A percentile compares a stretch with the other conserved stretches of the same genome.
These are phyloP conservation scores for Lepidium africanum DNA, from an alignment of 345 rosid species.

Conservation along the genomic window DNA sequence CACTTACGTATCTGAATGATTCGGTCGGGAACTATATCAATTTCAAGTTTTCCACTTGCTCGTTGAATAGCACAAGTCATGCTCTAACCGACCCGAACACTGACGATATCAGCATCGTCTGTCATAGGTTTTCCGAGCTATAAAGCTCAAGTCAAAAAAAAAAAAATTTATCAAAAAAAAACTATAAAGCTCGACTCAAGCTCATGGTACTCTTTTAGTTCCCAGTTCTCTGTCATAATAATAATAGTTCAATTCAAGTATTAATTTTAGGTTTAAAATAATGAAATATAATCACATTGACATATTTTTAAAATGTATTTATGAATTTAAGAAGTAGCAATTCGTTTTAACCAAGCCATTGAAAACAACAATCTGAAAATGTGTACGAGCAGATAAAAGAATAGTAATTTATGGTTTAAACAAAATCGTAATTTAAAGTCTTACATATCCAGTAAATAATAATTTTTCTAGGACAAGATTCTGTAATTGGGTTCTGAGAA, in stretches of 20 bases:
- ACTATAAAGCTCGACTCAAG: constrained; percentile 6
- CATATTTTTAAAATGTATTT: neutral
- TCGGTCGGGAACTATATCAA: too few relatives aligned
- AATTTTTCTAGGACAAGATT: neutral
- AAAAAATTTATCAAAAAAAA: too few relatives aligned
- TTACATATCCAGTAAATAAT: neutral
- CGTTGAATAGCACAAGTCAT: too few relatives aligned
- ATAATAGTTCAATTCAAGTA: constrained; percentile 4
- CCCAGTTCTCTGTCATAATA: constrained; percentile 9
- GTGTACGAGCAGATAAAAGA: neutral
- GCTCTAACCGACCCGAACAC: too few relatives aligned
- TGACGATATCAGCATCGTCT: too few relatives aligned
- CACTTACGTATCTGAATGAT: too few relatives aligned
- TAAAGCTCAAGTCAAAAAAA: too few relatives aligned
- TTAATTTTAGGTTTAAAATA: neutral
- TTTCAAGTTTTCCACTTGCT: too few relatives aligned
- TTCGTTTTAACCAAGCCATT: neutral
- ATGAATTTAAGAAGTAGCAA: neutral
- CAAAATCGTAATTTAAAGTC: neutral
- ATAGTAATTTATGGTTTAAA: neutral
- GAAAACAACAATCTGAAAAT: constrained; percentile 14
- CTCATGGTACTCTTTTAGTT: constrained; percentile 18
- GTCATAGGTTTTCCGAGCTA: too few relatives aligned
- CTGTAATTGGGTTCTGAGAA: neutral
- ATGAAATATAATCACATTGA: neutral